Evolutionary conservation across 2,329 filamentous ascomycete species (phyloP).

Genomic region (Gliomastix tumulicola): DNA sequence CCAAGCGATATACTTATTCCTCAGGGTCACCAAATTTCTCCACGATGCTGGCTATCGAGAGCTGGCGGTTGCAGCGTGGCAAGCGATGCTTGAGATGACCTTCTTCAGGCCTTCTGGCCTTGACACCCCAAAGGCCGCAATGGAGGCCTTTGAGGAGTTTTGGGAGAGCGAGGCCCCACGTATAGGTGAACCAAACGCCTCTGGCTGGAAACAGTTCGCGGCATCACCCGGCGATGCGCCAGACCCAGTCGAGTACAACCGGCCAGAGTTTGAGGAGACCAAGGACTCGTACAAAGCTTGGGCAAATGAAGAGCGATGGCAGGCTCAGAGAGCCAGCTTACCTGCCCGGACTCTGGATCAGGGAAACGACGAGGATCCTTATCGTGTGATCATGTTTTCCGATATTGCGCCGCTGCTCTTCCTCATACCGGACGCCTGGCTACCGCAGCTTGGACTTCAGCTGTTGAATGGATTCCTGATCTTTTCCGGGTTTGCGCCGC

Average conservation of each 20-base stretch:
- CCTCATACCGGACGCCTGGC: conserved; percentile 30
- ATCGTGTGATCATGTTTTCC: conserved; percentile 70
- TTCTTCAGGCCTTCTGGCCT: conserved; percentile 48
- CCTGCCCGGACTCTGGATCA: conserved; percentile 74
- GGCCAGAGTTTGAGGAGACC: conserved; percentile 13
- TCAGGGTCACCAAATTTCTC: conserved; percentile 68
- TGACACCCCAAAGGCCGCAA: conserved; percentile 10
- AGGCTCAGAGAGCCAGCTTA: conserved; percentile 38
- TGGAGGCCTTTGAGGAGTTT: conserved; percentile 57
- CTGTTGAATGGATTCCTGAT: conserved; percentile 65
- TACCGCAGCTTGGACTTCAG: conserved; percentile 27
- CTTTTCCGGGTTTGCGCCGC: conserved; percentile 59
- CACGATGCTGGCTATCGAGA: conserved; percentile 74
- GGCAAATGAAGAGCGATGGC: conserved; percentile 46
- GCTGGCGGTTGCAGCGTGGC: conserved; percentile 73
- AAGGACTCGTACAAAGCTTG: conserved; percentile 43
- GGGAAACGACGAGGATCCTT: conserved; percentile 71
- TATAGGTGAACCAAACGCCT: conserved; percentile 65
- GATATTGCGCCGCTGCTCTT: conserved; percentile 64
- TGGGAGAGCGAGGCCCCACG: conserved; percentile 83
- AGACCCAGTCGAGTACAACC: conserved; percentile 17
- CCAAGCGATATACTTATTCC: conserved; percentile 58
- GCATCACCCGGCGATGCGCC: conserved; percentile 30
- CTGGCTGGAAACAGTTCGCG: conserved; percentile 60
- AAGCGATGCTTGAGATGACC: conserved; percentile 68